phyloP scores from a whole-genome alignment of 352 stramenopile species.

The Phytophthora hibernalis region DNA sequence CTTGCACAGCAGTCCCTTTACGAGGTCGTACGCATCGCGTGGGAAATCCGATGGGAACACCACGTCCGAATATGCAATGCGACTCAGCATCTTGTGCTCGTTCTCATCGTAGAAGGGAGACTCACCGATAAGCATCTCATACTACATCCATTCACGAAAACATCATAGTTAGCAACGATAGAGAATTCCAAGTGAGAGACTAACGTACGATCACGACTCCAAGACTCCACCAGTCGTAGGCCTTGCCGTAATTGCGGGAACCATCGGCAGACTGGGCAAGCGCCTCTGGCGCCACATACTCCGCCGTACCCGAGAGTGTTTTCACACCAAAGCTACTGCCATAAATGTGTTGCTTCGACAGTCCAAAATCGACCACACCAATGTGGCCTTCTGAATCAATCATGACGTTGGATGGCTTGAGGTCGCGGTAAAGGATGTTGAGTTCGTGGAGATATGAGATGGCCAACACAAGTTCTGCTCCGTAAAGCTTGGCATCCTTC shows the following conservation, averaged over 20 bases:
- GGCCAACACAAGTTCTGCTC: conserved; percentile 85
- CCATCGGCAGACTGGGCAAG: conserved; percentile 84
- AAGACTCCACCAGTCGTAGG: conserved; percentile 92
- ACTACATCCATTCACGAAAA: conserved; percentile 51
- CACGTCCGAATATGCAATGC: conserved; percentile 81
- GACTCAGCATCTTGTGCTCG: conserved; percentile 89
- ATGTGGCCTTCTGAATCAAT: conserved; percentile 91
- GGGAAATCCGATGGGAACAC: conserved; percentile 85
- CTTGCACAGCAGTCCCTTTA: conserved; percentile 77
- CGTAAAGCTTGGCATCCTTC: conserved; percentile 78
- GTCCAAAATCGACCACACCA: conserved; percentile 88
- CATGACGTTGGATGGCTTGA: conserved; percentile 92
- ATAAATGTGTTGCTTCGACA: conserved; percentile 91
- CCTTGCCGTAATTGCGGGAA: conserved; percentile 86
- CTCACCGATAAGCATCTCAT: conserved; percentile 89
- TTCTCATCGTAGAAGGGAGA: conserved; percentile 92
- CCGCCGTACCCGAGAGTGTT: conserved; percentile 84
- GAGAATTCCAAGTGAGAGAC: background rate
- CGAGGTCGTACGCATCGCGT: conserved; percentile 74
- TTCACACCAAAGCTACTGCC: conserved; percentile 87
- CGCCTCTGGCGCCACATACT: conserved; percentile 89
- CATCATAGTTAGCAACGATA: conserved; percentile 13
- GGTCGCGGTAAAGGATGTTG: conserved; percentile 89
- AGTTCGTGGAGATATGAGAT: conserved; percentile 91
- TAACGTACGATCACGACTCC: conserved; percentile 81